Percentiles rank a stretch among this genome's conserved stretches.
phyloP scores from a whole-genome alignment of 2,329 filamentous ascomycete species.

The Penicillium sp. region DNA sequence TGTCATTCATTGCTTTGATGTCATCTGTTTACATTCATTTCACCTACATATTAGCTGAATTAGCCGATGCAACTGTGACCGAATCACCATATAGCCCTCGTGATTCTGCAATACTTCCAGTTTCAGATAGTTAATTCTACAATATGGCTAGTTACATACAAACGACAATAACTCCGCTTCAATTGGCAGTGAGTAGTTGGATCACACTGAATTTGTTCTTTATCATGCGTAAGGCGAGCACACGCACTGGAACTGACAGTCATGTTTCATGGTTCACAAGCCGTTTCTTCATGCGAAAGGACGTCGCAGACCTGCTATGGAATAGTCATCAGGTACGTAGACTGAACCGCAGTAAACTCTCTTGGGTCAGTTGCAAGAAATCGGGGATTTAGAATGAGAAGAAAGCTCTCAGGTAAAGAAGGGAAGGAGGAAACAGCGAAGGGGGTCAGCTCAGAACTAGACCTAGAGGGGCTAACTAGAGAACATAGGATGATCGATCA shows the following conservation, averaged over 20 bases:
- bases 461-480: too few relatives aligned
- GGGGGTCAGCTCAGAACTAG: too few relatives aligned
- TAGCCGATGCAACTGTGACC: background rate
- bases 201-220: background rate
- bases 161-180: background rate
- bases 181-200: background rate
- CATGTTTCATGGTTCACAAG: too few relatives aligned
- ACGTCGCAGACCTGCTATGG: constrained; percentile 1
- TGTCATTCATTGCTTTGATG: background rate
- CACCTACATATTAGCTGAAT: background rate
- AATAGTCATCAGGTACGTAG: constrained; percentile 3
- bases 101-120: background rate
- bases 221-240: background rate
- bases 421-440: too few relatives aligned
- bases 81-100: too few relatives aligned
- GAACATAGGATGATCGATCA: too few relatives aligned
- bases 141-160: background rate
- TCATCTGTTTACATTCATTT: background rate
- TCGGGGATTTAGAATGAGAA: too few relatives aligned
- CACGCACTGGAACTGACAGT: too few relatives aligned
- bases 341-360: constrained; percentile 3
- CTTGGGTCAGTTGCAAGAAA: constrained; percentile 7
- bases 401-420: too few relatives aligned
- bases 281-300: background rate
- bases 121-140: background rate